These are phyloP conservation scores for Neofusicoccum kwambonambiense DNA, from an alignment of 2,329 filamentous ascomycete genomes.

Conservation along the genomic window DNA sequence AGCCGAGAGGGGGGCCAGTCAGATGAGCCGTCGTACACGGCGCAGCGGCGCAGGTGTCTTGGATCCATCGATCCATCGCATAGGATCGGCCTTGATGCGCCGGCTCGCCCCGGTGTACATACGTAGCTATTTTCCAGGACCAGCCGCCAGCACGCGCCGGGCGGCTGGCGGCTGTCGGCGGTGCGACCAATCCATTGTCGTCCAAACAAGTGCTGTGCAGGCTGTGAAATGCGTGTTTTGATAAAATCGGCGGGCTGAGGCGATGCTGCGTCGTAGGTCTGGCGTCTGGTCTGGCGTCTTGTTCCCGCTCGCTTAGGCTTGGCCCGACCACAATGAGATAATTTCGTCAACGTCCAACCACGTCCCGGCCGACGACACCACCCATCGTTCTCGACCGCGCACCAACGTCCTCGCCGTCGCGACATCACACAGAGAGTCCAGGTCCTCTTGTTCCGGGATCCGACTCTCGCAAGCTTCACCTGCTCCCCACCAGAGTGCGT, in stretches of 20 bases:
- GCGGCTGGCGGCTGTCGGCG: constrained; percentile 10
- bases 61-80: not conserved
- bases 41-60: constrained; percentile 3
- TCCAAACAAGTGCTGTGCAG: not conserved
- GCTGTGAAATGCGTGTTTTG: not conserved
- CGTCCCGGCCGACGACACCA: constrained; percentile 14
- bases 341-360: constrained; percentile 18
- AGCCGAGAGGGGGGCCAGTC: not conserved
- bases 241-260: not conserved
- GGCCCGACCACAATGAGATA: constrained; percentile 19
- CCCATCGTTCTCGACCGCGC: constrained; percentile 5
- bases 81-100: constrained; percentile 6
- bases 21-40: constrained; percentile 9
- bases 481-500: constrained; percentile 37
- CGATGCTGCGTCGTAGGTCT: not conserved
- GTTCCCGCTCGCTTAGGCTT: constrained; percentile 18
- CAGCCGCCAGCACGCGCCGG: not conserved
- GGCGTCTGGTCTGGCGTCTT: constrained; percentile 6
- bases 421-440: constrained; percentile 30
- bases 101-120: constrained; percentile 15
- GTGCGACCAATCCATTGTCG: constrained; percentile 1
- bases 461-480: constrained; percentile 35
- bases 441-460: constrained; percentile 39
- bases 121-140: constrained; percentile 16
- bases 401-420: constrained; percentile 8